A percentile compares a stretch with the other conserved stretches of the same genome.
These are phyloP conservation scores for Paraconiothyrium sp. DNA, from an alignment of 2,329 filamentous ascomycete genomes.

Conservation along the genomic window DNA sequence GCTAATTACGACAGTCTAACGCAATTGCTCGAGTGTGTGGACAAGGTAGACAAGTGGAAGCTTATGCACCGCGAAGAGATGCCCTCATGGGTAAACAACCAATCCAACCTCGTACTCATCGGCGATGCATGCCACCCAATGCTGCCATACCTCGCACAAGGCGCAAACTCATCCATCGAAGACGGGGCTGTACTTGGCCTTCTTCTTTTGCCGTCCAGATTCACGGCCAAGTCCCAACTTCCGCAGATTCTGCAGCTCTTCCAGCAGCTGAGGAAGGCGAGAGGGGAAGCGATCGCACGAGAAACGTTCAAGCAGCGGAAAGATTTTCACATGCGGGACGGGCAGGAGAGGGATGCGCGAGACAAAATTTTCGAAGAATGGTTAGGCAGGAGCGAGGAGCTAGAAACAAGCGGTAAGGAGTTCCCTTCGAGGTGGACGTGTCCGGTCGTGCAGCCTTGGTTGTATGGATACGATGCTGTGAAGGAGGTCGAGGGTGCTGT, in stretches of 20 bases:
- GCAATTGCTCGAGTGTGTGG: constrained; percentile 60
- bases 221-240: constrained; percentile 29
- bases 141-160: constrained; percentile 39
- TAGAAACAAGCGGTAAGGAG: constrained; percentile 52
- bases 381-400: constrained; percentile 48
- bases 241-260: constrained; percentile 54
- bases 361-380: constrained; percentile 66
- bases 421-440: constrained; percentile 69
- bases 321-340: constrained; percentile 55
- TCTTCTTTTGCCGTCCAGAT: constrained; percentile 52
- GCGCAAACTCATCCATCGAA: constrained; percentile 72
- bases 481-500: constrained; percentile 26
- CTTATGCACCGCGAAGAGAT: constrained; percentile 63
- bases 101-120: constrained; percentile 64
- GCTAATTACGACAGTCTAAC: constrained; percentile 39
- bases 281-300: constrained; percentile 63
- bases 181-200: constrained; percentile 71
- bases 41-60: constrained; percentile 74
- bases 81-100: constrained; percentile 52
- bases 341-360: constrained; percentile 64
- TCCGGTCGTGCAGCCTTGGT: constrained; percentile 36
- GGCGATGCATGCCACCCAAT: constrained; percentile 38
- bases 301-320: constrained; percentile 65
- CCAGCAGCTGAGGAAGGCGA: constrained; percentile 55
- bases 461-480: constrained; percentile 40